Base-by-base conservation (phyloP, 768 basidiomycete genomes). In the Suillus cothurnatus region DNA sequence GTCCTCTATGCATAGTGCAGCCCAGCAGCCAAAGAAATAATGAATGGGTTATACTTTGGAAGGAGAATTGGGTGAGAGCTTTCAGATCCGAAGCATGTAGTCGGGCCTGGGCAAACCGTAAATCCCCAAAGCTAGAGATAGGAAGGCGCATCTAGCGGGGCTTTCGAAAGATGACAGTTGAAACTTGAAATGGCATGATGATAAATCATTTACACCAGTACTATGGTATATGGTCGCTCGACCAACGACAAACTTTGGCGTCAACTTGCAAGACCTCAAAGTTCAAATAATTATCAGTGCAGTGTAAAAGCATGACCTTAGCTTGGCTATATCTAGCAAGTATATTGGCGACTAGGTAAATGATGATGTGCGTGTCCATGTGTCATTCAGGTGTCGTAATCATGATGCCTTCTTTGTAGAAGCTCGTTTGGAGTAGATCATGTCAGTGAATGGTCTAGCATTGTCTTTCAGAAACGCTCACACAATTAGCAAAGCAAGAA, bases 381-480 rank as follows among this genome's bases (percentile, higher is more conserved):
- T 28, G 23, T 3, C 36, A 26, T 39, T 3, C 11, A 6, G 26
- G 26, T 34, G 36, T 58, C 23, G 57, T 58, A 19, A 17, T 58
- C 57, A 58, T 58, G 12, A 58, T 2, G 38, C 61, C 68, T 77
- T 72, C 52, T 52, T 56, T 8, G 67, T 61, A 23, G 71, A 61
- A 0, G 80, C 82, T 26, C 87, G 86, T 60, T 82, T 86, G 39
- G 87, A 80, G 73, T 93, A 93, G 65, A 93, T 93, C 89, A 87
- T 91, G 76, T 89, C 86, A 38, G 91, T 93, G 80, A 93, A 93
- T 0, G 91, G 91, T 17, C 88, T 90, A 49, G 6, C 49, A 64
- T 28, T 1, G 26, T 28, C 55, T 0, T 63, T 69, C 32, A 66
- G 64, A 58, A 49, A 38, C 67, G 28, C 53, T 36, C 12, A 58